Evolutionary conservation across 768 basidiomycete species (phyloP).

Genomic region (Pilatotrama ljubarskyi): DNA sequence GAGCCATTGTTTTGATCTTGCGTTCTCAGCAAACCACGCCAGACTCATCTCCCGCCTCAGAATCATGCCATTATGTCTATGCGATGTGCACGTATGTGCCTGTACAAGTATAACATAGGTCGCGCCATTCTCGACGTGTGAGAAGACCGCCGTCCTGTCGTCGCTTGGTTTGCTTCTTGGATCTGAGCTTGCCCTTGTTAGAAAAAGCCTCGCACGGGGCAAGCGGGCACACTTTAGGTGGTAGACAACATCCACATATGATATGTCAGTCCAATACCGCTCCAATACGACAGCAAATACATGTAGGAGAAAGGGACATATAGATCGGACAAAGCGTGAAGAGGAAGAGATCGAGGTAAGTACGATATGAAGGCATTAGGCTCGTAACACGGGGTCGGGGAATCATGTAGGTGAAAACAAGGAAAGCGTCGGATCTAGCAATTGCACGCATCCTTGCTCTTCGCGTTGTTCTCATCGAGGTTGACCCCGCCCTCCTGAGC

Average conservation of each 20-base stretch:
- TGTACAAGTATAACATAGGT: not conserved
- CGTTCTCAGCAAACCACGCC: not conserved
- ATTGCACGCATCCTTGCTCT: constrained; percentile 77
- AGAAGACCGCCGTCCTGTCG: not conserved
- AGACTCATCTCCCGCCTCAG: not conserved
- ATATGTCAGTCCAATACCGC: constrained; percentile 23
- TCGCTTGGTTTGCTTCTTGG: too few species aligned
- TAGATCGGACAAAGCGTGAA: constrained; percentile 26
- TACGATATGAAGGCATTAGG: constrained; percentile 25
- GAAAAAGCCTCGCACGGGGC: too few species aligned
- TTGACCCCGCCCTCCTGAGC: constrained; percentile 63
- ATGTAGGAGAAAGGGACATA: constrained; percentile 25
- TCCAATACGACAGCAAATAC: constrained; percentile 25
- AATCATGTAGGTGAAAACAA: not conserved
- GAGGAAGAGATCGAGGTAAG: constrained; percentile 18
- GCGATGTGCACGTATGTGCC: not conserved
- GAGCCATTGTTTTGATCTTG: not conserved
- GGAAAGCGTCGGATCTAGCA: constrained; percentile 49
- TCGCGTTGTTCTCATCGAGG: constrained; percentile 64
- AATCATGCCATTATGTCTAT: not conserved
- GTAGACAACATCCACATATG: constrained; percentile 20
- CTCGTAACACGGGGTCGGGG: constrained; percentile 15
- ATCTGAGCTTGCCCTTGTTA: too few species aligned
- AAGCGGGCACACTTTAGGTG: not conserved
- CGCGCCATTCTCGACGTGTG: not conserved